phyloP scores from a whole-genome alignment of 495 filamentous ascomycete genomes.

The Hyphodiscus hymeniophilus region DNA sequence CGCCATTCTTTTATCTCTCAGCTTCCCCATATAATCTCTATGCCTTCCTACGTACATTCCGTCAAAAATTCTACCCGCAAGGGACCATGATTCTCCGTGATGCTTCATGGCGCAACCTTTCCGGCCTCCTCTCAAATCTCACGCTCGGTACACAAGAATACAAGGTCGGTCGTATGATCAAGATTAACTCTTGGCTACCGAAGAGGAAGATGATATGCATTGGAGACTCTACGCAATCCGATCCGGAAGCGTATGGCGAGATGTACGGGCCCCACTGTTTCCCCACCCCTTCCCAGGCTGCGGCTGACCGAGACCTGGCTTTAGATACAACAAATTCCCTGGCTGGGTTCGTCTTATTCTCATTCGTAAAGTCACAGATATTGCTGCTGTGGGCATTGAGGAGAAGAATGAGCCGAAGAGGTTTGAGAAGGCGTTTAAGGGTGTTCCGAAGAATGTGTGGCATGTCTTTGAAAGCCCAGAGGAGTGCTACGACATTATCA shows the following conservation, averaged over 20 bases:
- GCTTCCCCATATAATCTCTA: slow-evolving; percentile 95
- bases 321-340: slow-evolving; percentile 40
- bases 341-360: slow-evolving; percentile 73
- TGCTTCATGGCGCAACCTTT: slow-evolving; percentile 77
- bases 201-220: slow-evolving; percentile 71
- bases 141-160: slow-evolving; percentile 79
- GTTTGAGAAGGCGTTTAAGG: slow-evolving; percentile 79
- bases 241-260: slow-evolving; percentile 84
- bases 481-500: slow-evolving; percentile 43
- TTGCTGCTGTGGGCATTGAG: slow-evolving; percentile 56
- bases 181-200: slow-evolving; percentile 70
- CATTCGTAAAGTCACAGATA: slow-evolving; percentile 75
- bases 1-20: slow-evolving; percentile 88
- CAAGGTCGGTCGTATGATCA: slow-evolving; percentile 72
- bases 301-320: background rate
- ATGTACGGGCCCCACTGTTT: slow-evolving; percentile 35
- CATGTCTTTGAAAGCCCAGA: slow-evolving; percentile 67
- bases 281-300: background rate
- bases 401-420: slow-evolving; percentile 64
- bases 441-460: slow-evolving; percentile 63
- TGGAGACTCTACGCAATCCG: slow-evolving; percentile 85
- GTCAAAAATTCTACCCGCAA: slow-evolving; percentile 57
- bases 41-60: slow-evolving; percentile 71
- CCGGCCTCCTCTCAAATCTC: slow-evolving; percentile 68
- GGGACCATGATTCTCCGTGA: slow-evolving; percentile 82